Base-by-base conservation (phyloP, 441 rosid species). In the Populus tomentosa region DNA sequence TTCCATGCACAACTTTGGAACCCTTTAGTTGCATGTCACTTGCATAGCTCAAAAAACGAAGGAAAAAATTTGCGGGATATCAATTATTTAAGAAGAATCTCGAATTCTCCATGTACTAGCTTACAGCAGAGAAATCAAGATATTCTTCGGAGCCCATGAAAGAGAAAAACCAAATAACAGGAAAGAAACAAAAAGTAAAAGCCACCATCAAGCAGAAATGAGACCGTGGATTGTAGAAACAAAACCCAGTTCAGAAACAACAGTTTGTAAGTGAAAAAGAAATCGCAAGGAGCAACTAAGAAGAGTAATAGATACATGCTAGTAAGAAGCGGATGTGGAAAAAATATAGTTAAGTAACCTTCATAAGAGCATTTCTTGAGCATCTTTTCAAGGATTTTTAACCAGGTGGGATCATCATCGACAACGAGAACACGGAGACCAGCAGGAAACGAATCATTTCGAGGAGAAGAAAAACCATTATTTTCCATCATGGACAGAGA, bases 381-480 rank as follows among this genome's bases (percentile, higher is more conserved):
- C 99, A 94, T 96, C 89, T 90, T 96, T 82, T 92, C 98, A 10
- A 94, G 99, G 80, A 92, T 94, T 83, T 90, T 94, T 74, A 94
- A 82, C 98, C 98, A 94, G 2, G 98, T 91, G 6, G 92, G 96
- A 63, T 96, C 98, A 36, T 96, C 97, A 67, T 96, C 98, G 24
- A 96, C 99, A 1, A 92, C 97, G 30, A 94, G 97, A 80, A 96
- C 97, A 32, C 98, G 89, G 36, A 96, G 92, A 65, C 95, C 97
- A 69, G 90, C 91, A 32, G 98, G 95, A 61, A 91, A 91, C 4
- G 80, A 79, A 46, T 85, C 89, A 68, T 63, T 83, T 76, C 85
- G 85, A 61, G 92, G 85, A 53, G 90, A 89, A 70, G 91, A 86
- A 89, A 91, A 92, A 77, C 94, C 87, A 86, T 86, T 65, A 30